Percentiles rank a stretch among this genome's conserved stretches.
Evolutionary conservation across 2,329 filamentous ascomycete genomes (phyloP).

Genomic region (Pestalotiopsis sp.): DNA sequence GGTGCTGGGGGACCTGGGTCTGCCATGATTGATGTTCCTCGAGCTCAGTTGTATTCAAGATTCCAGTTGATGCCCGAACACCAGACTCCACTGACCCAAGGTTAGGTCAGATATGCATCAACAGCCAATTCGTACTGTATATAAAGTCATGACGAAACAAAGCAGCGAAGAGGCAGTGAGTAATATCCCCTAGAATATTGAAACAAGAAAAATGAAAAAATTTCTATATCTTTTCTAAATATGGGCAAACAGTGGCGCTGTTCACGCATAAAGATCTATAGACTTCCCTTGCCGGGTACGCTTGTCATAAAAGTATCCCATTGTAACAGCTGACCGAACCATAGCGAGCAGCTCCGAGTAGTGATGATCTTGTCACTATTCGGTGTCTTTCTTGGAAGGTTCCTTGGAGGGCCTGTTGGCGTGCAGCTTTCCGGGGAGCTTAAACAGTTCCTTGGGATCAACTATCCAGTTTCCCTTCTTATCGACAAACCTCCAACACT

Average conservation of each 20-base stretch:
- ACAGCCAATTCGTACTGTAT: no score
- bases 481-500: background rate
- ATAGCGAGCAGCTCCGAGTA: background rate
- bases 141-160: no score
- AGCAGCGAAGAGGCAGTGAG: no score
- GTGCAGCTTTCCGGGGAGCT: background rate
- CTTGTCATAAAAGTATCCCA: background rate
- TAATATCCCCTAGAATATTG: no score
- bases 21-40: background rate
- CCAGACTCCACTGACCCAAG: background rate
- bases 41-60: background rate
- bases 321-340: background rate
- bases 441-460: background rate
- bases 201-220: no score
- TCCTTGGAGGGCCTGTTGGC: background rate
- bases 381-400: background rate
- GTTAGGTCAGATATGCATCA: no score
- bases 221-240: background rate
- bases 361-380: background rate
- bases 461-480: constrained; percentile 5
- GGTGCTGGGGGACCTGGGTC: background rate
- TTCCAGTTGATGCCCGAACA: background rate
- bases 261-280: background rate
- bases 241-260: background rate
- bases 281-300: background rate